Conservation (phyloP, 2,329 filamentous ascomycete species). For the Xylaria hypoxylon region DNA sequence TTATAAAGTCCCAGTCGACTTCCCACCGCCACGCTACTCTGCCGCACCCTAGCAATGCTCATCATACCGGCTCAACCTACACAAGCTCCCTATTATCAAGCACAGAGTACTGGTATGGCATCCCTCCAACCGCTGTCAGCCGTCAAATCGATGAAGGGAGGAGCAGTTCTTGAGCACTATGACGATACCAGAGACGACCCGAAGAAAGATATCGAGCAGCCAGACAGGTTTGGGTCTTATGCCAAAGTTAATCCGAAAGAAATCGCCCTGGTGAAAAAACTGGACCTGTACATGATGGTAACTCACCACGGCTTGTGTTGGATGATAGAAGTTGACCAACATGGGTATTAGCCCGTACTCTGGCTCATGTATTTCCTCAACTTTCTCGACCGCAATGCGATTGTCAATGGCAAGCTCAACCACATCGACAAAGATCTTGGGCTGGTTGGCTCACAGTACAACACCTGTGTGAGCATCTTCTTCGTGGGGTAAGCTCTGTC, state of each 20-base stretch:
- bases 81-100: not conserved
- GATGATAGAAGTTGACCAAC: conserved; percentile 21
- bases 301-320: conserved; percentile 11
- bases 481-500: conserved; percentile 44
- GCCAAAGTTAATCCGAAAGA: conserved; percentile 52
- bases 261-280: conserved; percentile 53
- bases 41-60: not conserved
- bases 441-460: conserved; percentile 54
- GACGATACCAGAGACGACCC: conserved; percentile 20
- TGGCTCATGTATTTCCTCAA: conserved; percentile 49
- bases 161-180: conserved; percentile 20
- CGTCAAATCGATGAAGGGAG: conserved; percentile 14
- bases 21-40: not conserved
- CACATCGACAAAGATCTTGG: conserved; percentile 56
- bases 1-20: conserved; percentile 16
- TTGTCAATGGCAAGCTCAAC: conserved; percentile 59
- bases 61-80: not conserved
- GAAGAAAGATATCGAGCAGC: conserved; percentile 30
- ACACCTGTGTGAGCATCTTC: conserved; percentile 51
- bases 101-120: conserved; percentile 7
- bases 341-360: conserved; percentile 49
- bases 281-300: conserved; percentile 53
- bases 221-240: conserved; percentile 51
- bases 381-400: conserved; percentile 57
- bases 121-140: not conserved